Evolutionary conservation across 768 basidiomycete genomes (phyloP).

Genomic region (Mycena filopes): DNA sequence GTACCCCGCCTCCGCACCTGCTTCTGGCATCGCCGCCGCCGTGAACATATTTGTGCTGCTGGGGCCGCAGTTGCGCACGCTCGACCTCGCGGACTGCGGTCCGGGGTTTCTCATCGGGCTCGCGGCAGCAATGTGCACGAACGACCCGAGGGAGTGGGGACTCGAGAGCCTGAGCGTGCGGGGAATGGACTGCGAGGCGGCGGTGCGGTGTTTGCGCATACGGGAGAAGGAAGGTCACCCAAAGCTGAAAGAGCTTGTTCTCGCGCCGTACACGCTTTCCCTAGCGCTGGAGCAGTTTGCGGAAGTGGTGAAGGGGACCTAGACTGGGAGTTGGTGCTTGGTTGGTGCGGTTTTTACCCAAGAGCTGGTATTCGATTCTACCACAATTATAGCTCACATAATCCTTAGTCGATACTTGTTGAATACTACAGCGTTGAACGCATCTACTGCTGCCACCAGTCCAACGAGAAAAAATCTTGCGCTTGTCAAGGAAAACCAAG

Average conservation of each 20-base stretch:
- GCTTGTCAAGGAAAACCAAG: too few species aligned
- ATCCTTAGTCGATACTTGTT: too few species aligned
- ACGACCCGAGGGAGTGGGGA: background rate
- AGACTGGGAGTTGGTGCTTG: too few species aligned
- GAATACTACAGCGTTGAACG: too few species aligned
- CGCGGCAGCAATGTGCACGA: background rate
- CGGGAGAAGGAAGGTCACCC: background rate
- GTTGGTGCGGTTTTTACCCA: too few species aligned
- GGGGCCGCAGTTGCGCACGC: background rate
- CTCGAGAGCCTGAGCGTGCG: background rate
- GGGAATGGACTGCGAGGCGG: background rate
- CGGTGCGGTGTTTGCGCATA: background rate
- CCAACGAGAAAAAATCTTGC: too few species aligned
- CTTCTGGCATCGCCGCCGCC: background rate
- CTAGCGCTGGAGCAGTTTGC: conserved; percentile 15
- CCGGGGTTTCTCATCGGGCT: background rate
- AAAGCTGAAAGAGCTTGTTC: conserved; percentile 3
- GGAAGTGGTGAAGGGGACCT: conserved; percentile 9
- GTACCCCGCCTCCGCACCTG: too few species aligned
- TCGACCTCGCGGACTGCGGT: background rate
- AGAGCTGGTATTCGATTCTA: too few species aligned
- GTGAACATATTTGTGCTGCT: background rate
- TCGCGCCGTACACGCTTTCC: background rate
- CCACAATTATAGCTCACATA: too few species aligned
- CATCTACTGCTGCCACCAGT: too few species aligned